These are phyloP conservation scores for Fraxinus floribunda DNA, from an alignment of 305 asterid species.

Conservation along the genomic window DNA sequence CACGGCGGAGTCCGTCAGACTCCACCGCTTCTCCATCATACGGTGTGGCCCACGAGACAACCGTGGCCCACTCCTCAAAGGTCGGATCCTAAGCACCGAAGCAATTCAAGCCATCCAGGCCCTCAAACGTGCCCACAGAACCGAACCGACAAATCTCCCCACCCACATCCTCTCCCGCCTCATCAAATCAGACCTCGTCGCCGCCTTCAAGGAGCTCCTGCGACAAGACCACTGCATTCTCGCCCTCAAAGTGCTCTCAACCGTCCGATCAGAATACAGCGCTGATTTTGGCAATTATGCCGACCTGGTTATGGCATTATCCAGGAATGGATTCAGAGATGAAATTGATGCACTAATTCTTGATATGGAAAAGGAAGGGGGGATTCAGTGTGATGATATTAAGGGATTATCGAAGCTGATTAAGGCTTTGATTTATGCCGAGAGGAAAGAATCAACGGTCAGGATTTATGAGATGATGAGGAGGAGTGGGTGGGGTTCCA, in stretches of 20 bases:
- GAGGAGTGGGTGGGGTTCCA: constrained; percentile 54
- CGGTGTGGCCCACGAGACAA: constrained; percentile 68
- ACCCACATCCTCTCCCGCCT: constrained; percentile 59
- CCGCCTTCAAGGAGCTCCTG: constrained; percentile 72
- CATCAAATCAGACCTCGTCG: constrained; percentile 73
- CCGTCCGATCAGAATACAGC: constrained; percentile 60
- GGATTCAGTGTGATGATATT: constrained; percentile 42
- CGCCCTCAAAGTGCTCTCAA: constrained; percentile 60
- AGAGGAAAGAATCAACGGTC: constrained; percentile 60
- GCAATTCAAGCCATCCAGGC: constrained; percentile 91
- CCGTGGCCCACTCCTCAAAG: constrained; percentile 77
- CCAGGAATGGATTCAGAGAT: constrained; percentile 47
- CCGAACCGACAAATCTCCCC: constrained; percentile 51
- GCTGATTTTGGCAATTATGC: constrained; percentile 64
- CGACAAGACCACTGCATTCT: constrained; percentile 69
- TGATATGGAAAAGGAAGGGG: constrained; percentile 49
- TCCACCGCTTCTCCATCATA: constrained; percentile 34
- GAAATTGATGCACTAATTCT: constrained; percentile 56
- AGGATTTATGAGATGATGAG: constrained; percentile 75
- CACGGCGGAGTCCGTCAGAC: constrained; percentile 14
- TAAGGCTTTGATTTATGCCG: constrained; percentile 67
- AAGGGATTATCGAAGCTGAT: constrained; percentile 66
- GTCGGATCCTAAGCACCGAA: constrained; percentile 78
- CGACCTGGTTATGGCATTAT: constrained; percentile 51
- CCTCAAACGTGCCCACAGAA: constrained; percentile 69